Conservation (phyloP, 2,329 filamentous ascomycete genomes). For the Truncatella angustata region DNA sequence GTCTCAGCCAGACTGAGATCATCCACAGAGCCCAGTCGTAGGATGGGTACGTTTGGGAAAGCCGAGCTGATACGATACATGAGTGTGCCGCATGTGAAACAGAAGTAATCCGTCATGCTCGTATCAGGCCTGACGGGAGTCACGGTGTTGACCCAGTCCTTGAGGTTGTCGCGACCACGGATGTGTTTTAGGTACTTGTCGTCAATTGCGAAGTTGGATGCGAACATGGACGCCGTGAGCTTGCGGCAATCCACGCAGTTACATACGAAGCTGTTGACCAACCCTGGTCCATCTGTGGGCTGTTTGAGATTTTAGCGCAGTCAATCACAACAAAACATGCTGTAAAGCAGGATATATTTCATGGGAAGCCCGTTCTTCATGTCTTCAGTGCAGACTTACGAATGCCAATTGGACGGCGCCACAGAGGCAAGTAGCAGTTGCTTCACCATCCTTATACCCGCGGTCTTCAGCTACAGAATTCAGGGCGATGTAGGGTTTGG, state of each 20-base stretch:
- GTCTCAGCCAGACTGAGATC: slow-evolving; percentile 58
- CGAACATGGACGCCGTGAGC: slow-evolving; percentile 61
- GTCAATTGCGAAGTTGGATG: slow-evolving; percentile 53
- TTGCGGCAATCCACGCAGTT: slow-evolving; percentile 63
- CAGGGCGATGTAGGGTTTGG: slow-evolving; percentile 32
- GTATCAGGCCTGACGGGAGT: slow-evolving; percentile 45
- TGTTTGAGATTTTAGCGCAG: slow-evolving; percentile 19
- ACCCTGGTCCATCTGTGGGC: slow-evolving; percentile 42
- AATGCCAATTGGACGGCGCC: slow-evolving; percentile 54
- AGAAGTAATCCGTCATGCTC: slow-evolving; percentile 62
- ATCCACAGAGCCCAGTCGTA: slow-evolving; percentile 60
- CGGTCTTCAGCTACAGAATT: slow-evolving; percentile 38
- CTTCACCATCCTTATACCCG: slow-evolving; percentile 42
- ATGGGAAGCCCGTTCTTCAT: background rate
- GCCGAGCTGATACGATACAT: slow-evolving; percentile 52
- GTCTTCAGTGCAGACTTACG: slow-evolving; percentile 32
- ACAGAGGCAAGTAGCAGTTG: slow-evolving; percentile 59
- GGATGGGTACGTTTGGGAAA: slow-evolving; percentile 44
- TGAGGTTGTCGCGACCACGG: slow-evolving; percentile 51
- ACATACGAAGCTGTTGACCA: slow-evolving; percentile 54
- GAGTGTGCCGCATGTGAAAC: slow-evolving; percentile 55
- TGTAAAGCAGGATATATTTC: background rate
- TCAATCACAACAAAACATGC: background rate
- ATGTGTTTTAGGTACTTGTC: slow-evolving; percentile 45
- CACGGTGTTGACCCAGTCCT: slow-evolving; percentile 37